Evolutionary conservation across 176 grass and related monocot genomes (phyloP).

Genomic region (Dactylis glomerata): DNA sequence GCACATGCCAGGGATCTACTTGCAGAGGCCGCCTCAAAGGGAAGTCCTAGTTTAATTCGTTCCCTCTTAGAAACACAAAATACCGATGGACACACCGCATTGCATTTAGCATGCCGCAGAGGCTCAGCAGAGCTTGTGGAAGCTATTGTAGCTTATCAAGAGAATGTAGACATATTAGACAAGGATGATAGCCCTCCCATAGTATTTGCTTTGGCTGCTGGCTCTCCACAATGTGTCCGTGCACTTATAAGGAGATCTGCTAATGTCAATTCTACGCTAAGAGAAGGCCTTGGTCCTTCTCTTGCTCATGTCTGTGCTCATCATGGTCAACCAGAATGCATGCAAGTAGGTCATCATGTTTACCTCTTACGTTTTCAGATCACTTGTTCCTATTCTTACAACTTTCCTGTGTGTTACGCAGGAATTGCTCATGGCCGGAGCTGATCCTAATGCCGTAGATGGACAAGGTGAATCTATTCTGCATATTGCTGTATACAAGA

Average conservation of each 20-base stretch:
- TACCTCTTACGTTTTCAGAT: slow-evolving; percentile 14
- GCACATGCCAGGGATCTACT: slow-evolving; percentile 66
- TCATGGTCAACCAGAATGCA: slow-evolving; percentile 98
- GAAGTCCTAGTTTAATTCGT: slow-evolving; percentile 54
- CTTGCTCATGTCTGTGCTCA: slow-evolving; percentile 95
- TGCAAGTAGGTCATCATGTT: slow-evolving; percentile 54
- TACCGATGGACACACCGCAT: slow-evolving; percentile 77
- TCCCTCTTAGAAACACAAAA: slow-evolving; percentile 88
- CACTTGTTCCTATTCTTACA: slow-evolving; percentile 23
- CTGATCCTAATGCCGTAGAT: slow-evolving; percentile 91
- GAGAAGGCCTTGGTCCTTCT: slow-evolving; percentile 81
- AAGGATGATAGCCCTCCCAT: slow-evolving; percentile 89
- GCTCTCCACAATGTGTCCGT: slow-evolving; percentile 81
- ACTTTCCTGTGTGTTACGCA: slow-evolving; percentile 36
- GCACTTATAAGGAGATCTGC: slow-evolving; percentile 74
- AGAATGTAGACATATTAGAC: slow-evolving; percentile 94
- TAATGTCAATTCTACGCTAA: slow-evolving; percentile 69
- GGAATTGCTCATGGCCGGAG: slow-evolving; percentile 92
- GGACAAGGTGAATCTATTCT: slow-evolving; percentile 90
- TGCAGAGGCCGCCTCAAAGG: slow-evolving; percentile 62
- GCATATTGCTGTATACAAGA: slow-evolving; percentile 80
- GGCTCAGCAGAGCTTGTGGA: slow-evolving; percentile 87
- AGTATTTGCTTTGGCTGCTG: slow-evolving; percentile 90
- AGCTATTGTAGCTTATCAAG: slow-evolving; percentile 81
- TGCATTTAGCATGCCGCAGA: slow-evolving; percentile 90